These are phyloP conservation scores for Trichoderma sp. DNA, from an alignment of 2,329 filamentous ascomycete genomes.

Conservation along the genomic window DNA sequence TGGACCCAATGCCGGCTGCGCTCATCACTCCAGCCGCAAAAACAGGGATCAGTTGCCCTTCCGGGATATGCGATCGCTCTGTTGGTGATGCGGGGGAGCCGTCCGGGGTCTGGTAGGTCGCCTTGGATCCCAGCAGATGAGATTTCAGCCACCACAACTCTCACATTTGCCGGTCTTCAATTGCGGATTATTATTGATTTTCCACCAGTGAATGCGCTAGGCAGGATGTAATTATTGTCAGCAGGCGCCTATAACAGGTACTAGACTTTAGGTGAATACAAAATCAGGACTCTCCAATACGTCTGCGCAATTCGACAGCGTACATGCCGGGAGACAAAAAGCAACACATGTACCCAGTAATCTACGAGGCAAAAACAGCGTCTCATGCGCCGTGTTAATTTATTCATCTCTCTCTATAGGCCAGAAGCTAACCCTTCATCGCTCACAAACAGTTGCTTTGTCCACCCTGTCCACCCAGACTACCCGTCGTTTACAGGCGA, in stretches of 20 bases:
- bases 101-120: background rate
- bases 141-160: background rate
- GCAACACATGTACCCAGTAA: background rate
- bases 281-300: background rate
- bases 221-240: too few relatives aligned
- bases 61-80: slow-evolving; percentile 2
- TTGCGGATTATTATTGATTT: too few relatives aligned
- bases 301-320: background rate
- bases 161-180: background rate
- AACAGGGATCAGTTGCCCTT: slow-evolving; percentile 17
- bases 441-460: slow-evolving; percentile 2
- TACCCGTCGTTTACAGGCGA: background rate
- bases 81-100: slow-evolving; percentile 12
- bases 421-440: background rate
- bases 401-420: slow-evolving; percentile 7
- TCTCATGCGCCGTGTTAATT: background rate
- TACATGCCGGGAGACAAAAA: background rate
- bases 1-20: slow-evolving; percentile 12
- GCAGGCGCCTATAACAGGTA: background rate
- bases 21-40: background rate
- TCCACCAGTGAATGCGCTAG: too few relatives aligned
- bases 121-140: background rate
- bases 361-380: background rate
- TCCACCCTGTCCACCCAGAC: background rate
- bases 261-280: background rate